Base-by-base conservation (phyloP, 805 yeast species). In the Yarrowia sp. region DNA sequence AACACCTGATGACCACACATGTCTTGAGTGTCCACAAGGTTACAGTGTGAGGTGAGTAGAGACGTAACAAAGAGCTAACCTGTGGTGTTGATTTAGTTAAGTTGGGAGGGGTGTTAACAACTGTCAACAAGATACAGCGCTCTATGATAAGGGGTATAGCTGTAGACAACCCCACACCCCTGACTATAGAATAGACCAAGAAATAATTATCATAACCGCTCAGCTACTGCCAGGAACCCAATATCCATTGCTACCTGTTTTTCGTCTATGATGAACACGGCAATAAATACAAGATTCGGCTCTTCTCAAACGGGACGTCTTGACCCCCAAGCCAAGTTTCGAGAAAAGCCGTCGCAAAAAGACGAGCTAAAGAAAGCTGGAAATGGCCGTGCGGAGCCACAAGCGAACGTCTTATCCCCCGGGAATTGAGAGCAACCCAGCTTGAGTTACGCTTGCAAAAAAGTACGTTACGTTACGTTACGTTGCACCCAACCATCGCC, bases 1-100 rank as follows among this genome's bases (percentile, higher is more conserved):
- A 36, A 52, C 41, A 52, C 42, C 56, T n/a, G 56, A 52, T 36
- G 56, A 14, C 10, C 43, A 38, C 43, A 53, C 14, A 26, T 26
- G 22, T 50, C 19, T n/a, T n/a, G 46, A 42, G 46, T 9, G 46
- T 3, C 12, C 12, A 32, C 35, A 46, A 46, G 50, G 35, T 46
- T 42, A 42, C 46, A 42, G 46, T 5, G 4, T 26, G 3, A 26
- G 32, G 32, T 15, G 46, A 8, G 45, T 14, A 12, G 8, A 41
- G 16, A 41, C 4, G 45, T 41, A 38, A 38, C 10, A 14, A 41
- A 15, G 15, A 42, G 19, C 1, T n/a, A 15, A 7, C 15, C 10
- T 42, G 19, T 2, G 10, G 19, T 42, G 19, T 42, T 11, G 11
- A 8, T 38, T 38, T 38, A 38, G 40, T 38, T 38, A 11, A 38